phyloP scores from a whole-genome alignment of 2,329 filamentous ascomycete genomes.

The Claviceps maximensis region DNA sequence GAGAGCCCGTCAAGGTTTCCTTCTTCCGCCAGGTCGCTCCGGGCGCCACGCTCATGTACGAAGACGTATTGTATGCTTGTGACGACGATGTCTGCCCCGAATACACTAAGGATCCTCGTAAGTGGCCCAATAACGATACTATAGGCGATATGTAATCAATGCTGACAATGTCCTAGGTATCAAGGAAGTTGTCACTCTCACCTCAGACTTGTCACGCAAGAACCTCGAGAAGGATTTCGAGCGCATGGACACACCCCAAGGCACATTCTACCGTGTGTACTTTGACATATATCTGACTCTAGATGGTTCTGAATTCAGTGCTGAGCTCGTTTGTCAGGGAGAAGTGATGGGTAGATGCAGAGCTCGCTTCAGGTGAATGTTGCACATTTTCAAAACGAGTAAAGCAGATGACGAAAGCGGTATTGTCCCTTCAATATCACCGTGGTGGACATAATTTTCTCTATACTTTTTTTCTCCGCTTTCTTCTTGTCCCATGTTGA shows the following conservation, averaged over 20 bases:
- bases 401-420: not conserved
- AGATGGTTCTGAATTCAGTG: constrained; percentile 95
- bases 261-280: constrained; percentile 80
- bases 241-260: constrained; percentile 96
- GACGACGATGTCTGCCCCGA: constrained; percentile 97
- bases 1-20: constrained; percentile 95
- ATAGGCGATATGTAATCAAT: not conserved
- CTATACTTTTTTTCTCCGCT: not conserved
- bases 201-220: constrained; percentile 91
- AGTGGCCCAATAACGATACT: constrained; percentile 29
- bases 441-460: not conserved
- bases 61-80: constrained; percentile 94
- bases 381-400: not conserved
- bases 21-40: constrained; percentile 98
- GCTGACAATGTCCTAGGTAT: constrained; percentile 51
- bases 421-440: not conserved
- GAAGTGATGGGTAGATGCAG: constrained; percentile 98
- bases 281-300: constrained; percentile 81
- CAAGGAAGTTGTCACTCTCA: constrained; percentile 97
- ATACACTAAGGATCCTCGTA: constrained; percentile 98
- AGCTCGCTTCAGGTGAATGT: constrained; percentile 59
- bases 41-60: constrained; percentile 96
- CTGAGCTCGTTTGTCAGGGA: constrained; percentile 95
- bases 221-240: constrained; percentile 99
- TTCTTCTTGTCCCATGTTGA: not conserved